Percentiles rank a stretch among this genome's conserved stretches.
Conservation (phyloP, 768 basidiomycete species). For the Boletus edulis region DNA sequence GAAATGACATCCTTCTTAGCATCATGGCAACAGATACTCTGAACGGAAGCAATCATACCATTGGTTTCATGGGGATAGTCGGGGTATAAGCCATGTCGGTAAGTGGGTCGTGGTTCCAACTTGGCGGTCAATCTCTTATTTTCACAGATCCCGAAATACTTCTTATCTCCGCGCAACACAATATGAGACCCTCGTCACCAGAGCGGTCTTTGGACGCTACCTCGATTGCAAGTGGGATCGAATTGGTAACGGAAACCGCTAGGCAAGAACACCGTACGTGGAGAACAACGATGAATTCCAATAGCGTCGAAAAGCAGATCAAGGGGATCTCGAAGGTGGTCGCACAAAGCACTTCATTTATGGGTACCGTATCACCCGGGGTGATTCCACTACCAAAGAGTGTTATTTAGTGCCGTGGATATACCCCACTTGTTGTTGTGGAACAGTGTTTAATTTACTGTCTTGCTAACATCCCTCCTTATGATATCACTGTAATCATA, state of each 20-base stretch:
- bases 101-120: slow-evolving; percentile 13
- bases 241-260: slow-evolving; percentile 35
- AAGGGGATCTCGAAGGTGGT: slow-evolving; percentile 56
- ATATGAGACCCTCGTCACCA: slow-evolving; percentile 19
- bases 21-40: slow-evolving; percentile 45
- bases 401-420: neutral
- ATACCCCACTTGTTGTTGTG: neutral
- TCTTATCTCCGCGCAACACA: slow-evolving; percentile 18
- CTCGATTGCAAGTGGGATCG: slow-evolving; percentile 36
- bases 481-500: slow-evolving; percentile 12
- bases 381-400: slow-evolving; percentile 12
- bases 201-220: slow-evolving; percentile 25
- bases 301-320: slow-evolving; percentile 45
- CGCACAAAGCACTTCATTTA: slow-evolving; percentile 23
- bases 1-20: neutral
- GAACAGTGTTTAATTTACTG: slow-evolving; percentile 15
- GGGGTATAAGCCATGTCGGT: slow-evolving; percentile 58
- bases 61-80: slow-evolving; percentile 60
- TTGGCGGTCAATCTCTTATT: slow-evolving; percentile 1
- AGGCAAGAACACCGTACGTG: slow-evolving; percentile 41
- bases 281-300: slow-evolving; percentile 37
- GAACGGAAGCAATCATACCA: slow-evolving; percentile 50
- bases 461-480: slow-evolving; percentile 9
- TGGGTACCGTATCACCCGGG: slow-evolving; percentile 3
- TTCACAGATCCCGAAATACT: slow-evolving; percentile 24